Base-by-base conservation (phyloP, 805 yeast species). In the Lipomyces chichibuensis region DNA sequence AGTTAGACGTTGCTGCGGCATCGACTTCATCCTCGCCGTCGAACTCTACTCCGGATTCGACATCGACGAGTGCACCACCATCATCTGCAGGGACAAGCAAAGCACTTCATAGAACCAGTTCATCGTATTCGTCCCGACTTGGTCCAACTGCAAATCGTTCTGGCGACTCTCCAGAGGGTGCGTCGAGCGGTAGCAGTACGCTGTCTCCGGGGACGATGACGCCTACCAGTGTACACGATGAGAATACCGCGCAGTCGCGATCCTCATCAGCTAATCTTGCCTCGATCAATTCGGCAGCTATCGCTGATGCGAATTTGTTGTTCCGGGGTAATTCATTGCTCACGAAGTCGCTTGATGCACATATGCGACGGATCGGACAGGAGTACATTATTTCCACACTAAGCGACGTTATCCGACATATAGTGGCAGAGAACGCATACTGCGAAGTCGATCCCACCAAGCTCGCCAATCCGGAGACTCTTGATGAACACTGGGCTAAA, bases 241-340 rank as follows among this genome's bases (percentile, higher is more conserved):
- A 54, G 20, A 37, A 37, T 35, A 3, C 37, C n/a, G n/a, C 59
- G 5, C 55, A 13, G 25, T 33, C 49, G 9, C 39, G 29, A 11
- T 32, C 63, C 7, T 20, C 53, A 29, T 58, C 65, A 13, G 57
- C 62, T 5, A 39, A 29, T 17, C 27, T 49, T 4, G 52, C 35
- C 2, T 25, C 25, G 43, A 57, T 49, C 33, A 54, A 56, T 29
- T 43, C 51, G 23, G 67, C 67, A 1, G 75, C 59, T 9, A 39
- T 67, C 35, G 65, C 70, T 4, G 71, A 68, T 2, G 83, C 85
- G 70, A 88, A 85, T 69, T 84, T 91, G 0, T 75, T 91, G 17
- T 94, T 94, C 74, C 82, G 99, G 72, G 97, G 97, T 0, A 90
- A 91, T 65, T 87, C 97, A 0, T 82, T 94, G 3, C 81, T 95